These are phyloP conservation scores for Podospora didyma DNA, from an alignment of 495 filamentous ascomycete species.

Conservation along the genomic window DNA sequence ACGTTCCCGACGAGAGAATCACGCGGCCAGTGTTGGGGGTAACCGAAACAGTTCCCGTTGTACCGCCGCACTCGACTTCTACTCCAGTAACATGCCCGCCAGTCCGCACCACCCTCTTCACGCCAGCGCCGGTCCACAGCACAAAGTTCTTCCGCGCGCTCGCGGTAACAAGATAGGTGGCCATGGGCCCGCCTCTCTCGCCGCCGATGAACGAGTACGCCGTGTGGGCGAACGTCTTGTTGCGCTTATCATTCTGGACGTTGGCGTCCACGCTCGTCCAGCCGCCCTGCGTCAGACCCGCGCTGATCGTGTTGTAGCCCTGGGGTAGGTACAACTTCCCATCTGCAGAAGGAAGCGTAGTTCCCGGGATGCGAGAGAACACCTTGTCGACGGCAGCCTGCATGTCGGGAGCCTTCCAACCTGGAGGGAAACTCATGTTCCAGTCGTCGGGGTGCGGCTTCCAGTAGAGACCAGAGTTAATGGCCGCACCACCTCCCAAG, in stretches of 20 bases:
- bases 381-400: slow-evolving; percentile 51
- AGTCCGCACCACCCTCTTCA: slow-evolving; percentile 57
- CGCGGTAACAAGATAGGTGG: slow-evolving; percentile 64
- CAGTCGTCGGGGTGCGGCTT: slow-evolving; percentile 51
- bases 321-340: slow-evolving; percentile 61
- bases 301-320: slow-evolving; percentile 52
- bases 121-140: slow-evolving; percentile 55
- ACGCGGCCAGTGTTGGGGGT: slow-evolving; percentile 55
- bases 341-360: slow-evolving; percentile 58
- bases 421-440: slow-evolving; percentile 62
- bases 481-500: slow-evolving; percentile 65
- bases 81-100: slow-evolving; percentile 59
- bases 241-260: slow-evolving; percentile 53
- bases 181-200: slow-evolving; percentile 63
- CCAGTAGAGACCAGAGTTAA: slow-evolving; percentile 58
- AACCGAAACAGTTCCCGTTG: slow-evolving; percentile 51
- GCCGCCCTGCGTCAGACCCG: slow-evolving; percentile 49
- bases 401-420: slow-evolving; percentile 65
- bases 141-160: slow-evolving; percentile 56
- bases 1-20: slow-evolving; percentile 60
- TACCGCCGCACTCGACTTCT: slow-evolving; percentile 56
- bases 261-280: slow-evolving; percentile 59
- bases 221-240: slow-evolving; percentile 56
- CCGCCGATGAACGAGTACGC: slow-evolving; percentile 60
- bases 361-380: slow-evolving; percentile 62